Evolutionary conservation across 164 flowering plant species (phyloP), one percentile per base, ranked within the genome.

Genomic region (Sextonia rubra): DNA sequence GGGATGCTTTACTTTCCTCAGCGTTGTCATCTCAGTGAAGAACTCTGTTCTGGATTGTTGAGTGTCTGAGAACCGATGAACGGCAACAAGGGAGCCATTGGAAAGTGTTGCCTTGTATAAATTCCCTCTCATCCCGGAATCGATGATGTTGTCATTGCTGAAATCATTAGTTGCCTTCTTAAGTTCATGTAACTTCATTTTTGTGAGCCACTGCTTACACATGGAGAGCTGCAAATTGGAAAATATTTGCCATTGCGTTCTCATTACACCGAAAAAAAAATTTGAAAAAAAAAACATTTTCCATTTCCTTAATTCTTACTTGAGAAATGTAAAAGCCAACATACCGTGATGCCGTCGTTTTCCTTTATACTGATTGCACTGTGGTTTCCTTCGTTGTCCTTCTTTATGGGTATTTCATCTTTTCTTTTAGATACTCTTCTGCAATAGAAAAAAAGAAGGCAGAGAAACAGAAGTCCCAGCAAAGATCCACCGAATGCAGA

Each of bases 41-140:
- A 90, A 88, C 68, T 87, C 87, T 68, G 86, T 84, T 81, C 87
- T 91, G 0, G 90, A 83, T 68, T 73, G 89, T 44, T 90, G 89
- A 66, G 89, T 77, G 63, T 87, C 89, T 70, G 84, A 89, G 80
- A 88, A 77, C 74, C 95, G 82, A 79, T 88, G 87, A 22, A 88
- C 85, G 84, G 84, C 84, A 2, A 86, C 80, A 1, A 77, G 26
- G 29, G 83, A 75, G 23, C 91, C 90, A 70, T 88, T 86, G 3
- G 80, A 81, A 29, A 90, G 83, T 18, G 70, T 71, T 25, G 32
- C 30, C 30, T 29, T 29, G 30, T 29, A 29, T 29, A 29, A 2
- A 90, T 90, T 52, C 91, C 97, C 81, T 86, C 30, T 29, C 2
- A 29, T 29, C 30, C 30, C 30, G 2, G 30, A 29, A 29, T 29